These are phyloP conservation scores for Veloboletus limbatus DNA, from an alignment of 1,284 basidiomycete genomes.

Conservation along the genomic window DNA sequence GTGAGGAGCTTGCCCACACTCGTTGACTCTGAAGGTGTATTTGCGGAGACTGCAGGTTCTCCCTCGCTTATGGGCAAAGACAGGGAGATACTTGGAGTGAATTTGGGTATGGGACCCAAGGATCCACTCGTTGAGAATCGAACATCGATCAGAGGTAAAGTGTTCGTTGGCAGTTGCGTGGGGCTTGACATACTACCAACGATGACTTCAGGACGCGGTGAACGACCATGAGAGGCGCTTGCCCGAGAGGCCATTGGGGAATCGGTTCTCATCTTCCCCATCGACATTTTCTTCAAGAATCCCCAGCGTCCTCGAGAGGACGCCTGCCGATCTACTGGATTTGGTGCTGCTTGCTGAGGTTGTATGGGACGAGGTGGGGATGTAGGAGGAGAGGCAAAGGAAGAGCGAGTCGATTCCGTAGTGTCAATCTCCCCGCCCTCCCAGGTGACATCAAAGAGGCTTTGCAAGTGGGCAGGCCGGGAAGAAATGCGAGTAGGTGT, in stretches of 20 bases:
- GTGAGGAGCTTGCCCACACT: conserved; percentile 45
- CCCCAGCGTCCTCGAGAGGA: conserved; percentile 69
- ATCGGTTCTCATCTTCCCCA: conserved; percentile 76
- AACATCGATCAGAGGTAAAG: conserved; percentile 61
- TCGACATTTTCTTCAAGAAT: conserved; percentile 95
- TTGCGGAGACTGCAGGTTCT: conserved; percentile 5
- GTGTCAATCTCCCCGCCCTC: conserved; percentile 20
- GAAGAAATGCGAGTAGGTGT: conserved; percentile 36
- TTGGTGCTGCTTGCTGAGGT: conserved; percentile 16
- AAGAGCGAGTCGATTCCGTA: conserved; percentile 22
- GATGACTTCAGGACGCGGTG: conserved; percentile 19
- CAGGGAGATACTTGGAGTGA: conserved; percentile 26
- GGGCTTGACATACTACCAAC: conserved; percentile 20
- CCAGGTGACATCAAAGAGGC: conserved; percentile 42
- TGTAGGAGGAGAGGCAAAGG: conserved; percentile 26
- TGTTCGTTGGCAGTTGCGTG: conserved; percentile 32
- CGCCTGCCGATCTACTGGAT: conserved; percentile 28
- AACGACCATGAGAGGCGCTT: conserved; percentile 20
- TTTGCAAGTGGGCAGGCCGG: conserved; percentile 48
- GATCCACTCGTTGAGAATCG: conserved; percentile 66
- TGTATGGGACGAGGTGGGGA: conserved; percentile 29
- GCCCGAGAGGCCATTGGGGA: conserved; percentile 38
- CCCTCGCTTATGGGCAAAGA: conserved; percentile 31
- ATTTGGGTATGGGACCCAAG: conserved; percentile 44
- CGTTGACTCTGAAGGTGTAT: conserved; percentile 1